phyloP scores from a whole-genome alignment of 306 rosid genomes.

The Prunus mongolica region DNA sequence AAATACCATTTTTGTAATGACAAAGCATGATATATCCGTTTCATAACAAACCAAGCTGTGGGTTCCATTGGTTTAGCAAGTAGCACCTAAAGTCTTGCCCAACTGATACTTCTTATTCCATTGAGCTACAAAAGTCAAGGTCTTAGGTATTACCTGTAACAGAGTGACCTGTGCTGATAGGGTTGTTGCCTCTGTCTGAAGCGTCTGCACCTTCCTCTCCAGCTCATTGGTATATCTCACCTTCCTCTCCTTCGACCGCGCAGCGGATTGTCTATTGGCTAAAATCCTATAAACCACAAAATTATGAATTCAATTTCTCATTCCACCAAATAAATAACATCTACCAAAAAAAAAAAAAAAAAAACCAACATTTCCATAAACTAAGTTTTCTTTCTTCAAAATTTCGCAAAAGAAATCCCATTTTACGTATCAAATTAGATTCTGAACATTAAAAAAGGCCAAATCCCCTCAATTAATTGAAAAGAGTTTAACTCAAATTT shows the following conservation, averaged over 20 bases:
- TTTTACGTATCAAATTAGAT: neutral
- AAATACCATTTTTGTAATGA: neutral
- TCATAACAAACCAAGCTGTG: slow-evolving; percentile 6
- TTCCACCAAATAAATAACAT: neutral
- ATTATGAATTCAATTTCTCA: slow-evolving; percentile 5
- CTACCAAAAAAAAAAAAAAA: neutral
- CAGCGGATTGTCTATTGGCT: slow-evolving; percentile 95
- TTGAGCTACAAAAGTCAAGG: slow-evolving; percentile 17
- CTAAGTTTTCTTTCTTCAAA: neutral
- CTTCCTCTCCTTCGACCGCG: slow-evolving; percentile 96
- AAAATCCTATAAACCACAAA: slow-evolving; percentile 57
- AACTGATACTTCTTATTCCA: slow-evolving; percentile 4
- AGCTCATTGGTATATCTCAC: slow-evolving; percentile 76
- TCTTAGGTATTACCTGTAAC: slow-evolving; percentile 58
- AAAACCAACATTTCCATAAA: neutral
- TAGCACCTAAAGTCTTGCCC: slow-evolving; percentile 11
- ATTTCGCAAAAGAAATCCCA: neutral
- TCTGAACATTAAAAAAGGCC: neutral
- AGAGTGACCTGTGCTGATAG: slow-evolving; percentile 89
- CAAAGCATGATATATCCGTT: neutral
- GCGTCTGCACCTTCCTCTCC: slow-evolving; percentile 95
- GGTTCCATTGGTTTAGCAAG: neutral
- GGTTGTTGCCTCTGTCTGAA: slow-evolving; percentile 94
- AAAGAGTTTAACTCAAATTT: neutral
- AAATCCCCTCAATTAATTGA: neutral